Evolutionary conservation across 495 filamentous ascomycete genomes (phyloP).

Genomic region (Usnea hakonensis): DNA sequence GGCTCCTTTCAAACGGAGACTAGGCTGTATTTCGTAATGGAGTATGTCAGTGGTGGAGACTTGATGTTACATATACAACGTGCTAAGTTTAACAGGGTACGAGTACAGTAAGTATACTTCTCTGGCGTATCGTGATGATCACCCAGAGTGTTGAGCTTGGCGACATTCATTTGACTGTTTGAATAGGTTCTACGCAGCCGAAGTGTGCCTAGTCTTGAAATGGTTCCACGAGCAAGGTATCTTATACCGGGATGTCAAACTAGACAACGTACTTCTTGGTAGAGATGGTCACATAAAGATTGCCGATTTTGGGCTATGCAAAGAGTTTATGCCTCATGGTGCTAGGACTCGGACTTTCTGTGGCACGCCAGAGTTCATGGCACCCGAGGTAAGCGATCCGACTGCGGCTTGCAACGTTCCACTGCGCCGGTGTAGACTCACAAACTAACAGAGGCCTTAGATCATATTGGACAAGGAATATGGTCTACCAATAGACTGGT

Average conservation of each 20-base stretch:
- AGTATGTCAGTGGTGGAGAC: conserved; percentile 95
- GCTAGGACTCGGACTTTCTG: conserved; percentile 50
- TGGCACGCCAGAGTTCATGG: conserved; percentile 97
- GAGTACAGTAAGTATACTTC: neutral
- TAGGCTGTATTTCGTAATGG: conserved; percentile 96
- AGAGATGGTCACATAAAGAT: conserved; percentile 14
- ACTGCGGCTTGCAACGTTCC: too few species aligned
- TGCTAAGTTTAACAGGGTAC: conserved; percentile 62
- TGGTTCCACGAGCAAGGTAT: conserved; percentile 15
- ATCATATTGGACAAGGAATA: conserved; percentile 97
- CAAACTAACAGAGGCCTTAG: conserved; percentile 35
- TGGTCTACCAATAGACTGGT: conserved; percentile 94
- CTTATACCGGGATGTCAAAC: conserved; percentile 29
- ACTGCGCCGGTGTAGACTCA: too few species aligned
- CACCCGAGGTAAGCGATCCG: conserved; percentile 70
- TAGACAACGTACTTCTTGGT: conserved; percentile 28
- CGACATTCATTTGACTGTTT: too few species aligned
- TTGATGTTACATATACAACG: conserved; percentile 96
- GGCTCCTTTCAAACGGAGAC: conserved; percentile 98
- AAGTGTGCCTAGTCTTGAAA: conserved; percentile 6
- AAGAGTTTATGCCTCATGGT: conserved; percentile 3
- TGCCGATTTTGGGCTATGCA: conserved; percentile 1
- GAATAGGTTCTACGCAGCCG: conserved; percentile 14
- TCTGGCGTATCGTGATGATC: too few species aligned
- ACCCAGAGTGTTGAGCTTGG: too few species aligned